Conservation (phyloP, 1,284 basidiomycete species). For the Ceratobasidium sp. region DNA sequence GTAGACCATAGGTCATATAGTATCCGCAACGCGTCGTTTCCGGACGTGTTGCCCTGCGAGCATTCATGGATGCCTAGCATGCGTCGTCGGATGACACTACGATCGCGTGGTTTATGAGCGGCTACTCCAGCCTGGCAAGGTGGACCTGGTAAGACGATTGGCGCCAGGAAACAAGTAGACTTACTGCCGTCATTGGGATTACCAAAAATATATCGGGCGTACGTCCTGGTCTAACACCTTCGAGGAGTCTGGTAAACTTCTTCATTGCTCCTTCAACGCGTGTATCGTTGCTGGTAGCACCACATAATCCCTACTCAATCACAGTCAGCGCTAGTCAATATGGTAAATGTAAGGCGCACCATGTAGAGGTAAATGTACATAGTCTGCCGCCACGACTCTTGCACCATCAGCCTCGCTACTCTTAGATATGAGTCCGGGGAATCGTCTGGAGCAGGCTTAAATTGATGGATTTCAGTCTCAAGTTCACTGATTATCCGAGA, state of each 20-base stretch:
- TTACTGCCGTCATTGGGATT: neutral
- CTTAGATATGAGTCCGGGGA: constrained; percentile 12
- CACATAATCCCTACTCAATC: neutral
- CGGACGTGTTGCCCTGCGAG: neutral
- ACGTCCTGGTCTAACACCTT: neutral
- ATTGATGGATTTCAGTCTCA: neutral
- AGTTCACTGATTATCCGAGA: constrained; percentile 5
- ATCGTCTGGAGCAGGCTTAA: neutral
- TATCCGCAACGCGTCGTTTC: constrained; percentile 2
- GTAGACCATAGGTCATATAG: neutral
- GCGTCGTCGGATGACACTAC: neutral
- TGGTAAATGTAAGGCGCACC: neutral
- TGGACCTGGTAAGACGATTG: neutral
- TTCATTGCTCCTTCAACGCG: neutral
- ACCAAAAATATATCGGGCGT: constrained; percentile 20
- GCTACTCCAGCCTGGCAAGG: constrained; percentile 24
- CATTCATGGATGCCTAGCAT: constrained; percentile 12
- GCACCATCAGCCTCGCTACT: constrained; percentile 21
- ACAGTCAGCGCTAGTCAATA: neutral
- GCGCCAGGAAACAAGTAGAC: neutral
- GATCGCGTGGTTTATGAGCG: neutral
- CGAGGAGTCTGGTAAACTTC: neutral
- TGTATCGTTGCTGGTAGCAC: neutral
- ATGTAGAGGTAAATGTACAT: constrained; percentile 30
- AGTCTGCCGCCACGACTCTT: constrained; percentile 21